Percentiles rank a stretch among this genome's conserved stretches.
Conservation (phyloP, 1,284 basidiomycete species). For the Prillingera fragicola region DNA sequence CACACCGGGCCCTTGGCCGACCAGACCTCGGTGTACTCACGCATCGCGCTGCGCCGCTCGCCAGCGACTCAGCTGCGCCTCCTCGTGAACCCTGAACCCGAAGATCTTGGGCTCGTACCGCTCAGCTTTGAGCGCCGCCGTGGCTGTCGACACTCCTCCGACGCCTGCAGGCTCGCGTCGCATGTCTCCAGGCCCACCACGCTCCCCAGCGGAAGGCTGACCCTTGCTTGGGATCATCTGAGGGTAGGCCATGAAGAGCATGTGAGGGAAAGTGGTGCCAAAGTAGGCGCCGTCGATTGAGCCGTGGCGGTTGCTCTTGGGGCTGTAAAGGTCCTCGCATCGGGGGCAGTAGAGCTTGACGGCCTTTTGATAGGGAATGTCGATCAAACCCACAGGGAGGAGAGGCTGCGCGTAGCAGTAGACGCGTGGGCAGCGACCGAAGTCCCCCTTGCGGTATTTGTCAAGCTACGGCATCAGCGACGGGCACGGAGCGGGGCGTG, state of each 20-base stretch:
- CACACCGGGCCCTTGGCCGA: too few species aligned
- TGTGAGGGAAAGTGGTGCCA: slow-evolving; percentile 91
- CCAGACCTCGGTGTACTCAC: slow-evolving; percentile 49
- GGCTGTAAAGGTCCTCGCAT: slow-evolving; percentile 93
- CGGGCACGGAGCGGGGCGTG: too few species aligned
- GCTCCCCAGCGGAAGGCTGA: slow-evolving; percentile 48
- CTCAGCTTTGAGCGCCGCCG: slow-evolving; percentile 77
- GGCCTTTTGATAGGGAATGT: slow-evolving; percentile 90
- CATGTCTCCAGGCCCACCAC: slow-evolving; percentile 47
- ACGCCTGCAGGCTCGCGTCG: slow-evolving; percentile 32
- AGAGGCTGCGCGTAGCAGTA: slow-evolving; percentile 86
- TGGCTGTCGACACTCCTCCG: slow-evolving; percentile 58
- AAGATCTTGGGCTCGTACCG: slow-evolving; percentile 85
- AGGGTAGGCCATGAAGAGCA: slow-evolving; percentile 91
- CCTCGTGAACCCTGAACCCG: slow-evolving; percentile 88
- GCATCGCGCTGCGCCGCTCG: slow-evolving; percentile 80
- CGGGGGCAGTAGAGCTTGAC: slow-evolving; percentile 95
- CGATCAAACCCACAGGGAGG: slow-evolving; percentile 89
- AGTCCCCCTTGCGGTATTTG: slow-evolving; percentile 94
- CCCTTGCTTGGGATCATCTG: slow-evolving; percentile 79
- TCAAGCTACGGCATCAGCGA: slow-evolving; percentile 63
- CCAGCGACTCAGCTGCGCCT: slow-evolving; percentile 87
- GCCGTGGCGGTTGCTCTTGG: slow-evolving; percentile 88
- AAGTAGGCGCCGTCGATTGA: slow-evolving; percentile 96
- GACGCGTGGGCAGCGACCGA: slow-evolving; percentile 90